phyloP scores from a whole-genome alignment of 1,139 yeast genomes.

The Scheffersomyces parashehatae region DNA sequence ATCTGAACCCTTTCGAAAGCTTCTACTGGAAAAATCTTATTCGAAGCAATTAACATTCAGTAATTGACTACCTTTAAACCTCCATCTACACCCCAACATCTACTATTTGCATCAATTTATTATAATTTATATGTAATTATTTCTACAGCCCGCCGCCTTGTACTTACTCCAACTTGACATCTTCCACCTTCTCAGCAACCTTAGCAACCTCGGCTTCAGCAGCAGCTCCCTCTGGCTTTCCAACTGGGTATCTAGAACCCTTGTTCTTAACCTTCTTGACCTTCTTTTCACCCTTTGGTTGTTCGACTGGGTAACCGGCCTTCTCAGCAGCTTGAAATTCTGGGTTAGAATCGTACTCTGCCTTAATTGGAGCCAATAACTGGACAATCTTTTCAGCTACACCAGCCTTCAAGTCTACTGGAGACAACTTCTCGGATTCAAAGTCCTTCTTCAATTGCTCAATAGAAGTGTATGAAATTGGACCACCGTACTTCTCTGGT shows the following conservation, averaged over 20 bases:
- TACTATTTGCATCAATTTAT: too few species aligned
- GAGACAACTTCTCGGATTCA: slow-evolving; percentile 71
- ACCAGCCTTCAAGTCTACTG: slow-evolving; percentile 93
- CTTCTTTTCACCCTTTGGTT: slow-evolving; percentile 62
- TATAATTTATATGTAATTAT: too few species aligned
- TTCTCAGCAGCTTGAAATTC: slow-evolving; percentile 76
- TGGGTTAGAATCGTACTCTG: slow-evolving; percentile 56
- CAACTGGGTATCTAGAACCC: slow-evolving; percentile 84
- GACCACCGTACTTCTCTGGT: slow-evolving; percentile 97
- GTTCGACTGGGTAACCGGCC: slow-evolving; percentile 83
- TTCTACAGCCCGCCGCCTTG: too few species aligned
- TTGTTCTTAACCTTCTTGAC: slow-evolving; percentile 75
- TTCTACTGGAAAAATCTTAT: too few species aligned
- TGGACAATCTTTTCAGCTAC: slow-evolving; percentile 80
- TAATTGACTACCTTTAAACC: too few species aligned
- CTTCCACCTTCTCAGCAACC: slow-evolving; percentile 13
- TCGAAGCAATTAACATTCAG: too few species aligned
- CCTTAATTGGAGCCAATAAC: slow-evolving; percentile 82
- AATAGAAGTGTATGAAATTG: slow-evolving; percentile 67
- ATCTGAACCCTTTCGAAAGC: too few species aligned
- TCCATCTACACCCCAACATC: too few species aligned
- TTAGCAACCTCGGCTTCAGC: slow-evolving; percentile 12
- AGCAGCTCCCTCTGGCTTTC: slow-evolving; percentile 13
- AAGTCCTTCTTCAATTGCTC: slow-evolving; percentile 75
- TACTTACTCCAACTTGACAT: slow-evolving; percentile 18